A percentile compares a stretch with the other conserved stretches of the same genome.
These are phyloP conservation scores for Blumeriella jaapii DNA, from an alignment of 2,329 filamentous ascomycete species.

Conservation along the genomic window DNA sequence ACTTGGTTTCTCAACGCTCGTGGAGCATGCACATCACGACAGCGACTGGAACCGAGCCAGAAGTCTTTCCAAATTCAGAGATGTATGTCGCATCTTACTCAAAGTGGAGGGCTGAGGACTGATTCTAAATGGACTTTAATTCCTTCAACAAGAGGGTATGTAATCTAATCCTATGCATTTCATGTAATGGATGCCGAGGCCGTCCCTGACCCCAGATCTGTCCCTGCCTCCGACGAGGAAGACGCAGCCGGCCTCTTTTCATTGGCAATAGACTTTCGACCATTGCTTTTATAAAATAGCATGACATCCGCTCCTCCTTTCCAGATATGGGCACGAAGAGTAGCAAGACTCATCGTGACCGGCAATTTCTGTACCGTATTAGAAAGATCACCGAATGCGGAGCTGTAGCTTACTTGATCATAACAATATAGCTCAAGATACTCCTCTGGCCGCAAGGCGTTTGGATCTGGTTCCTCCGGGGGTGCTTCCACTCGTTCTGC, in stretches of 20 bases:
- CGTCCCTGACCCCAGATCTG: too few species aligned
- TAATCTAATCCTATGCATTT: slow-evolving; percentile 6
- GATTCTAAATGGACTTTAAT: too few species aligned
- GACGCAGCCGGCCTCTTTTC: slow-evolving; percentile 12
- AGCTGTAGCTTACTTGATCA: slow-evolving; percentile 53
- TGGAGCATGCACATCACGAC: too few species aligned
- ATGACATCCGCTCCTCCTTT: slow-evolving; percentile 88
- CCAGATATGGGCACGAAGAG: slow-evolving; percentile 85
- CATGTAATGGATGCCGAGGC: slow-evolving; percentile 4
- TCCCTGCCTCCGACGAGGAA: slow-evolving; percentile 3
- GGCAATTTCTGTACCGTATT: slow-evolving; percentile 38
- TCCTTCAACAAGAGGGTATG: too few species aligned
- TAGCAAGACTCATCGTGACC: slow-evolving; percentile 84
- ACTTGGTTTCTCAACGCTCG: too few species aligned
- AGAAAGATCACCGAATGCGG: slow-evolving; percentile 2
- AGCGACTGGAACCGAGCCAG: too few species aligned
- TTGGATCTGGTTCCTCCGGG: slow-evolving; percentile 45
- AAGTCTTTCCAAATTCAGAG: too few species aligned
- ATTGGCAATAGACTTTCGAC: slow-evolving; percentile 34
- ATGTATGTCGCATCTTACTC: too few species aligned
- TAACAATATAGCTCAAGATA: slow-evolving; percentile 95
- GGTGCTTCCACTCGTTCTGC: slow-evolving; percentile 77
- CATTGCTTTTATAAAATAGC: slow-evolving; percentile 84
- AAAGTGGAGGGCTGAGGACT: too few species aligned
- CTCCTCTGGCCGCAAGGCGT: slow-evolving; percentile 68